A percentile compares a stretch with the other conserved stretches of the same genome.
Conservation (phyloP, 306 rosid genomes). For the Trifolium pratense region DNA sequence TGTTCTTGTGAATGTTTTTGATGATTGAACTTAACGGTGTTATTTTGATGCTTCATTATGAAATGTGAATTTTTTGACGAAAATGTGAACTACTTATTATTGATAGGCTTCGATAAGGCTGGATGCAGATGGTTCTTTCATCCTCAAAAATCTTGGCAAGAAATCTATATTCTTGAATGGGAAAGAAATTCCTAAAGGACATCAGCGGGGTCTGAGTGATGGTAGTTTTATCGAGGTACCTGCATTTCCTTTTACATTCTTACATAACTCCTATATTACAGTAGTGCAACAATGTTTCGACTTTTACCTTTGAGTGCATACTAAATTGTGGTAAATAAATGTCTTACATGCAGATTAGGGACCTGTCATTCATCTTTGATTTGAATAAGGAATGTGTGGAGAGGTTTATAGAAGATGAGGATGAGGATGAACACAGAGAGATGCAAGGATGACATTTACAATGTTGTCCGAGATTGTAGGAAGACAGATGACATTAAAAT, state of each 20-base stretch:
- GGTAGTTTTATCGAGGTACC: conserved; percentile 78
- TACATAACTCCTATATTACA: conserved; percentile 18
- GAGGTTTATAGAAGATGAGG: conserved; percentile 47
- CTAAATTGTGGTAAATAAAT: conserved; percentile 37
- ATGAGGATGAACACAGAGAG: conserved; percentile 34
- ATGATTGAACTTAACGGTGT: conserved; percentile 22
- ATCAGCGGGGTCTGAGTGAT: conserved; percentile 50
- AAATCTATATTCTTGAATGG: conserved; percentile 76
- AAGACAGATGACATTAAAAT: conserved; percentile 33
- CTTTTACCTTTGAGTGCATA: background rate
- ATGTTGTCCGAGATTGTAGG: conserved; percentile 38
- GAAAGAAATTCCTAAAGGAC: conserved; percentile 65
- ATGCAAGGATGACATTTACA: conserved; percentile 36
- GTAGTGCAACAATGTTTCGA: conserved; percentile 11
- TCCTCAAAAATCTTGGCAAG: conserved; percentile 73
- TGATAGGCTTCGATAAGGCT: conserved; percentile 76
- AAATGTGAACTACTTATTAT: background rate
- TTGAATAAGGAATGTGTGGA: conserved; percentile 52
- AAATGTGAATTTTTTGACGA: background rate
- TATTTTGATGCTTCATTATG: conserved; percentile 18
- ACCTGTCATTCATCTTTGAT: conserved; percentile 75
- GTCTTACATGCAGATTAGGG: conserved; percentile 67
- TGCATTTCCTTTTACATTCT: conserved; percentile 37
- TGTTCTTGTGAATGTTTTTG: conserved; percentile 11
- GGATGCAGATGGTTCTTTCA: conserved; percentile 76